phyloP scores from a whole-genome alignment of 768 basidiomycete species.

The Coprinopsis marcescibilis region DNA sequence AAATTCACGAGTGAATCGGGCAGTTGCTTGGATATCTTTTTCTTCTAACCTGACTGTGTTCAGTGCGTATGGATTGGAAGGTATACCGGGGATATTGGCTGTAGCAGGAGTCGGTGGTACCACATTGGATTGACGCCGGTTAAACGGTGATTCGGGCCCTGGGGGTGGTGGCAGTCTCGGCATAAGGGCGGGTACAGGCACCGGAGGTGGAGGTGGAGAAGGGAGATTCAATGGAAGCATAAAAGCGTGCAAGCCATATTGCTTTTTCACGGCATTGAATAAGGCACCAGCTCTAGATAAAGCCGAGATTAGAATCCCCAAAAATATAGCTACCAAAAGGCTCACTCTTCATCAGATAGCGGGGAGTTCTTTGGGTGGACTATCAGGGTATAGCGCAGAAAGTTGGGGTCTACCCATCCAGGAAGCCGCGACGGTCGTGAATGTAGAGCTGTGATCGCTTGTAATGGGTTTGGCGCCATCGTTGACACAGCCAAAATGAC shows the following conservation, averaged over 20 bases:
- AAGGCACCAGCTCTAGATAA: conserved; percentile 61
- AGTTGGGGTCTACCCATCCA: conserved; percentile 72
- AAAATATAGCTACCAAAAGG: conserved; percentile 17
- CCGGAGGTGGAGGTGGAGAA: conserved; percentile 55
- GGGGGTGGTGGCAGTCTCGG: conserved; percentile 60
- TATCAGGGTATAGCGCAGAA: conserved; percentile 70
- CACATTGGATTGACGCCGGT: conserved; percentile 10
- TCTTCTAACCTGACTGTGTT: conserved; percentile 56
- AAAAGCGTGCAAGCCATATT: conserved; percentile 74
- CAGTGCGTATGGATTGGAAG: conserved; percentile 21
- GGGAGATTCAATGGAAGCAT: conserved; percentile 61
- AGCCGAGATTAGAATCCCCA: conserved; percentile 2
- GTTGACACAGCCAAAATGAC: conserved; percentile 83
- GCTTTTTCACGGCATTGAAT: conserved; percentile 84
- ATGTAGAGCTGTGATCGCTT: conserved; percentile 73
- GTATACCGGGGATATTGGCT: conserved; percentile 17
- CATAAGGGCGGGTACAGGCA: conserved; percentile 59
- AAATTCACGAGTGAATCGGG: conserved; percentile 81
- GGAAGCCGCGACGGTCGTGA: conserved; percentile 63
- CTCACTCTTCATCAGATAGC: conserved; percentile 76
- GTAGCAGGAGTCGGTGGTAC: conserved; percentile 15
- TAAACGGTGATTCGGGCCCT: conserved; percentile 26
- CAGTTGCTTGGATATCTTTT: conserved; percentile 67
- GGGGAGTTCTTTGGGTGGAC: conserved; percentile 67
- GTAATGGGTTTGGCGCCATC: conserved; percentile 72